phyloP scores from a whole-genome alignment of 2,329 filamentous ascomycete species.

The Paecilomyces formosus region DNA sequence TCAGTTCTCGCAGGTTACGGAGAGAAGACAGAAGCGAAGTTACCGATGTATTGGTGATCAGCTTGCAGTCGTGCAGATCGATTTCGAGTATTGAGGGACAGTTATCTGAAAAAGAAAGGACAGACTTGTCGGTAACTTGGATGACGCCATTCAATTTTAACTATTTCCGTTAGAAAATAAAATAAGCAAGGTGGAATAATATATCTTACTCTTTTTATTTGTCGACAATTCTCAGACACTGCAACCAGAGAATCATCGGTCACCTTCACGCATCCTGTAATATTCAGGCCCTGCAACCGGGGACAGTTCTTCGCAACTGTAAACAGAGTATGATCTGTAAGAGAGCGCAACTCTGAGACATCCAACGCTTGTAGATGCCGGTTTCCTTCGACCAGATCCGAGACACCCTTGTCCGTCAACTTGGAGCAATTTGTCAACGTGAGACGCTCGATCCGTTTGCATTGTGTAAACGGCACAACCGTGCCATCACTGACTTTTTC shows the following conservation, averaged over 20 bases:
- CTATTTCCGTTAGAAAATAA: slow-evolving; percentile 24
- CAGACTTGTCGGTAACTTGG: slow-evolving; percentile 75
- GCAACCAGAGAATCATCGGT: slow-evolving; percentile 78
- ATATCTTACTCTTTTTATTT: slow-evolving; percentile 71
- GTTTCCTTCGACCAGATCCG: slow-evolving; percentile 71
- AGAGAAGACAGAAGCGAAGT: slow-evolving; percentile 72
- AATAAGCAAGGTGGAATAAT: not conserved
- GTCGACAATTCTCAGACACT: slow-evolving; percentile 74
- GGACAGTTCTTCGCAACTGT: slow-evolving; percentile 74
- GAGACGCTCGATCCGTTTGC: slow-evolving; percentile 84
- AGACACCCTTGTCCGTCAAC: slow-evolving; percentile 76
- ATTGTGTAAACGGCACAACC: slow-evolving; percentile 69
- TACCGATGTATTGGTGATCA: slow-evolving; percentile 75
- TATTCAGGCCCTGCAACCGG: slow-evolving; percentile 84
- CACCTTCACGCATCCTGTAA: slow-evolving; percentile 76
- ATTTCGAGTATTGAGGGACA: slow-evolving; percentile 95
- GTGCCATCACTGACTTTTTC: slow-evolving; percentile 81
- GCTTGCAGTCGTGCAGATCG: slow-evolving; percentile 77
- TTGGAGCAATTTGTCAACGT: slow-evolving; percentile 85
- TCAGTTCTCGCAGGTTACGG: slow-evolving; percentile 78
- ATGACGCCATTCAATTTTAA: slow-evolving; percentile 89
- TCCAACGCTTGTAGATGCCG: slow-evolving; percentile 79
- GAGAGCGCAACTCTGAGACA: slow-evolving; percentile 70
- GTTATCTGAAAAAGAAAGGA: slow-evolving; percentile 77
- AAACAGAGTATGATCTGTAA: slow-evolving; percentile 74